phyloP scores from a whole-genome alignment of 2,329 filamentous ascomycete genomes.

The Pseudogymnoascus sp. region DNA sequence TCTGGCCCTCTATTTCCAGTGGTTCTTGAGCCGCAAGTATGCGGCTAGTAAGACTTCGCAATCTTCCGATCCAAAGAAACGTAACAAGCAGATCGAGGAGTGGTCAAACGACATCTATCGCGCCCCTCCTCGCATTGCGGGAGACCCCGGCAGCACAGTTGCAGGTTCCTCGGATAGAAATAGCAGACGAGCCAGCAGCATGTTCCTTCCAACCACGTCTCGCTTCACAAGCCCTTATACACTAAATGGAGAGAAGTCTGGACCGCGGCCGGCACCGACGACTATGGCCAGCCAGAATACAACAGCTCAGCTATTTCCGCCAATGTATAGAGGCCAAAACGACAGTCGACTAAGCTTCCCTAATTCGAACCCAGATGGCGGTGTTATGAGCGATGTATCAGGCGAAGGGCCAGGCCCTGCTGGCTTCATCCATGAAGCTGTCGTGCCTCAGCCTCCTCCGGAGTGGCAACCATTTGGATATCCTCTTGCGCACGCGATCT shows the following conservation, averaged over 20 bases:
- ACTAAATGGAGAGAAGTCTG: conserved; percentile 51
- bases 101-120: conserved; percentile 98
- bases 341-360: conserved; percentile 58
- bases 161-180: conserved; percentile 53
- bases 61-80: conserved; percentile 69
- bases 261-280: conserved; percentile 55
- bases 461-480: conserved; percentile 98
- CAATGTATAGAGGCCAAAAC: conserved; percentile 63
- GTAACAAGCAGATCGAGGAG: conserved; percentile 90
- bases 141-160: conserved; percentile 59
- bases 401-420: conserved; percentile 70
- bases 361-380: conserved; percentile 45
- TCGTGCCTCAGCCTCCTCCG: conserved; percentile 89
- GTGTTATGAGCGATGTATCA: conserved; percentile 42
- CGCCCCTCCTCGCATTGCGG: conserved; percentile 72
- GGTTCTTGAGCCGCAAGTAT: conserved; percentile 86
- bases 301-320: conserved; percentile 62
- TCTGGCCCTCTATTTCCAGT: conserved; percentile 88
- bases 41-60: conserved; percentile 80
- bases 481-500: conserved; percentile 86
- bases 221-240: conserved; percentile 89
- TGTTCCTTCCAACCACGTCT: conserved; percentile 83
- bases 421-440: conserved; percentile 92
- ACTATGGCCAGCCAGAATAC: conserved; percentile 88
- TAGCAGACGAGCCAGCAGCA: conserved; percentile 68